Evolutionary conservation across 129 eudicot genomes (phyloP), one percentile per base, ranked within the genome.

Genomic region (Solidago caesia): DNA sequence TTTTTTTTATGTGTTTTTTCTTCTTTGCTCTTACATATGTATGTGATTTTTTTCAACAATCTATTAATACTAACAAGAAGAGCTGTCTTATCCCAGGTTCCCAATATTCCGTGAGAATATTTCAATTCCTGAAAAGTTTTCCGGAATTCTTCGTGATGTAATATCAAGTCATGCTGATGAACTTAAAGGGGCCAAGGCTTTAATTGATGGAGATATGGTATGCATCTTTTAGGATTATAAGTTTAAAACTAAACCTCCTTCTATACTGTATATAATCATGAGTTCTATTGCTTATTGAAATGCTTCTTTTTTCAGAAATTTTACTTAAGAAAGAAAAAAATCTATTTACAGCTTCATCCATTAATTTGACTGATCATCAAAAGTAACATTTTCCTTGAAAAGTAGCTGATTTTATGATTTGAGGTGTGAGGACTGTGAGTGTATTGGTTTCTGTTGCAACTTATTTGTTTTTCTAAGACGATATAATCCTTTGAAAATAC

Each of bases 171-270:
- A 79, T 69, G 92, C 84, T 9, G 86, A 94, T 81, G 93, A 87
- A 83, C 93, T 94, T 68, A 83, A 78, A 74, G 80, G 73, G 52
- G 88, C 93, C 1, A 86, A 86, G 84, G 91, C 92, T 48, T 81
- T 94, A 68, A 82, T 94, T 71, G 82, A 94, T 84, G 98, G 93
- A 33, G 85, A 82, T 56, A 82, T 90, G 96, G 96, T 90, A 87
- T 70, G 83, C 13, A 75, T 64, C 79, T 64, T 49, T 64, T 41
- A n/a, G 63, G 33, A 7, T 12, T 70, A 39, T 68, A 55, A 13
- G 57, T 52, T 52, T 11, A 52, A 15, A 72, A 59, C 52, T 72
- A n/a, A 61, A 16, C 60, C 61, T 68, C 43, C 15, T 12, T 15
- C 21, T 52, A 13, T 14, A 13, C 26, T 11, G 16, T 14, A n/a